These are phyloP conservation scores for Lentinula detonsa DNA, from an alignment of 768 basidiomycete species.

Conservation along the genomic window DNA sequence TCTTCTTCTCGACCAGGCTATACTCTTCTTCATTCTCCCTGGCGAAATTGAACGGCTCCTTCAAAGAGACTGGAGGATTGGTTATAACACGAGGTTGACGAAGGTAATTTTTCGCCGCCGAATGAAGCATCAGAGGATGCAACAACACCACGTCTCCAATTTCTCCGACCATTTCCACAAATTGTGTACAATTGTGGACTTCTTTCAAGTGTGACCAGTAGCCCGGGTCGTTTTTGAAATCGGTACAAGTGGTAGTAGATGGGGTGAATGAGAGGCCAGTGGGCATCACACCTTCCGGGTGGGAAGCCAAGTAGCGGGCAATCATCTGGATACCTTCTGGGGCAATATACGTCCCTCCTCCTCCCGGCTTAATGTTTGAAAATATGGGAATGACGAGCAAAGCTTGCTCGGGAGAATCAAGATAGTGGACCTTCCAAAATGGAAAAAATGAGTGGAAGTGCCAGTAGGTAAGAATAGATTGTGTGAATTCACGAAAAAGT, in stretches of 20 bases:
- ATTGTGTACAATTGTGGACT: constrained; percentile 32
- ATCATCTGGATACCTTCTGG: constrained; percentile 48
- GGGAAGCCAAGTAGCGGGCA: constrained; percentile 43
- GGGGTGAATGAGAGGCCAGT: constrained; percentile 41
- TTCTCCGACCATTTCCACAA: constrained; percentile 54
- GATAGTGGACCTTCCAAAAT: constrained; percentile 41
- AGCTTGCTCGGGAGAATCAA: constrained; percentile 63
- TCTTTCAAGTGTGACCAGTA: constrained; percentile 40
- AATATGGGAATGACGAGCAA: constrained; percentile 58
- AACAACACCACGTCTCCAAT: constrained; percentile 59
- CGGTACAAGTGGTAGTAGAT: constrained; percentile 26
- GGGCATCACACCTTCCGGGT: constrained; percentile 47
- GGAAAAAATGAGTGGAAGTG: not conserved
- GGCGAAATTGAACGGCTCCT: constrained; percentile 48
- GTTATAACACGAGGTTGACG: constrained; percentile 57
- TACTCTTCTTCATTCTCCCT: constrained; percentile 39
- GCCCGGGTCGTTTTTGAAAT: constrained; percentile 31
- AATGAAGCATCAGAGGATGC: constrained; percentile 62
- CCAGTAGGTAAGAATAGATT: constrained; percentile 2
- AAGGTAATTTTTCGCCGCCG: constrained; percentile 53
- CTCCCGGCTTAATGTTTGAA: constrained; percentile 46
- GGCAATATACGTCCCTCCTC: constrained; percentile 56
- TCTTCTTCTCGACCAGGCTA: constrained; percentile 56
- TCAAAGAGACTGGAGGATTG: constrained; percentile 55
- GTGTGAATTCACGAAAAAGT: constrained; percentile 39